Percentiles rank a stretch among this genome's conserved stretches.
Conservation (phyloP, 768 basidiomycete genomes). For the Hygrophoropsis aurantiaca region DNA sequence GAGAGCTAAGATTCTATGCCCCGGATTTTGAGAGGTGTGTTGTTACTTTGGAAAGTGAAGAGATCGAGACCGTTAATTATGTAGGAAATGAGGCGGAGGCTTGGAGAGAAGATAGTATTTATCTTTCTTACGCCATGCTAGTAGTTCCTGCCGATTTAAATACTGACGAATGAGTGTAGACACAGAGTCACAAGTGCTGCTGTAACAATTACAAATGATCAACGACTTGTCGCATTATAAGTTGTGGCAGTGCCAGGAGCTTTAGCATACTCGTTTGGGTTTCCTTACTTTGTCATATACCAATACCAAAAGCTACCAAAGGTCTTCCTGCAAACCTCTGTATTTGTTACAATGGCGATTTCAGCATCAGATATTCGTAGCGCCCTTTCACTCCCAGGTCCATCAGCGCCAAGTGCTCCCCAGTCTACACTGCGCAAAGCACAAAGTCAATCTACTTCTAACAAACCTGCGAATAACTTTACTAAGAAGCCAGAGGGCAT, state of each 20-base stretch:
- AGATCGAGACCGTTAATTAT: slow-evolving; percentile 12
- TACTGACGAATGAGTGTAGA: no score
- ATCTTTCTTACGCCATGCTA: slow-evolving; percentile 24
- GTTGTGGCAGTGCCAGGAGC: no score
- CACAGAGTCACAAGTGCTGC: no score
- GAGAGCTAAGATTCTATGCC: slow-evolving; percentile 11
- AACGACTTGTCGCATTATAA: no score
- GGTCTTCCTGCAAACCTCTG: no score
- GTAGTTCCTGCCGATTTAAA: not conserved
- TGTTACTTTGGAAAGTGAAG: not conserved
- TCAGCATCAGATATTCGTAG: slow-evolving; percentile 83
- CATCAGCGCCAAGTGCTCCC: slow-evolving; percentile 36
- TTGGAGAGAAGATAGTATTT: slow-evolving; percentile 19
- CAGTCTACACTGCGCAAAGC: slow-evolving; percentile 32
- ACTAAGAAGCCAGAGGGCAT: slow-evolving; percentile 85
- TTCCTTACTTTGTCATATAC: no score
- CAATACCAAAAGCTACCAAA: no score
- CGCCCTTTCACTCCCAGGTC: slow-evolving; percentile 65
- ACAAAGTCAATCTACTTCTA: no score
- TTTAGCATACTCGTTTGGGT: no score
- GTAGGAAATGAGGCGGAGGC: slow-evolving; percentile 24
- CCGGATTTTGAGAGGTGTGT: not conserved
- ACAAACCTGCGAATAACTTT: slow-evolving; percentile 35
- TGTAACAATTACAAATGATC: no score
- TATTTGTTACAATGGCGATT: slow-evolving; percentile 49